phyloP scores from a whole-genome alignment of 352 stramenopile species.

The Pythium periplocum region DNA sequence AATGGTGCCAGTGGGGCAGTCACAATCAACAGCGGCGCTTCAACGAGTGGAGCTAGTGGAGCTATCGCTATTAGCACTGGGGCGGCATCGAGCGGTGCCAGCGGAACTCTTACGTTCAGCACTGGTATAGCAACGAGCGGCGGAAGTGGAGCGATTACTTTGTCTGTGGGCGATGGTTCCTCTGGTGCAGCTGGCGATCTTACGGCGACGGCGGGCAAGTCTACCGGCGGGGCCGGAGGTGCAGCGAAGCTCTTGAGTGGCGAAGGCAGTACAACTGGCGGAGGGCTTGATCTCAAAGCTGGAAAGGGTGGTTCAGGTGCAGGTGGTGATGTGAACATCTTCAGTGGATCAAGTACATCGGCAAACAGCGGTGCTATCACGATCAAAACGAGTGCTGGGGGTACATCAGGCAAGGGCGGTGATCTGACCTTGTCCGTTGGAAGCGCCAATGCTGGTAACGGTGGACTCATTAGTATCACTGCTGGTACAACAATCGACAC shows the following conservation, averaged over 20 bases:
- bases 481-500: conserved; percentile 32
- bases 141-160: no score
- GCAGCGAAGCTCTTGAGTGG: conserved; percentile 25
- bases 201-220: no score
- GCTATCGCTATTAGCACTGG: conserved; percentile 5
- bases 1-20: conserved; percentile 12
- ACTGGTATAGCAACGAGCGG: conserved; percentile 11
- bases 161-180: no score
- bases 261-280: conserved; percentile 23
- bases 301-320: conserved; percentile 20
- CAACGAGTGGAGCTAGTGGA: conserved; percentile 12
- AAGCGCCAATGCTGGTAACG: conserved; percentile 9
- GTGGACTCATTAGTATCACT: conserved; percentile 30
- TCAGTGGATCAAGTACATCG: conserved; percentile 29
- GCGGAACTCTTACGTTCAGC: neutral
- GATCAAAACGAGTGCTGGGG: conserved; percentile 27
- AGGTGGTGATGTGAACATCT: conserved; percentile 28
- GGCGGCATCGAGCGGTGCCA: conserved; percentile 1
- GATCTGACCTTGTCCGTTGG: conserved; percentile 20
- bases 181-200: no score
- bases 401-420: conserved; percentile 30
- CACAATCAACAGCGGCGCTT: conserved; percentile 14
- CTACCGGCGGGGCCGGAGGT: conserved; percentile 15
- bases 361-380: conserved; percentile 30
- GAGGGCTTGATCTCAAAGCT: conserved; percentile 21